Evolutionary conservation across 2,329 filamentous ascomycete genomes (phyloP).

Genomic region (Hypocreales sp.): DNA sequence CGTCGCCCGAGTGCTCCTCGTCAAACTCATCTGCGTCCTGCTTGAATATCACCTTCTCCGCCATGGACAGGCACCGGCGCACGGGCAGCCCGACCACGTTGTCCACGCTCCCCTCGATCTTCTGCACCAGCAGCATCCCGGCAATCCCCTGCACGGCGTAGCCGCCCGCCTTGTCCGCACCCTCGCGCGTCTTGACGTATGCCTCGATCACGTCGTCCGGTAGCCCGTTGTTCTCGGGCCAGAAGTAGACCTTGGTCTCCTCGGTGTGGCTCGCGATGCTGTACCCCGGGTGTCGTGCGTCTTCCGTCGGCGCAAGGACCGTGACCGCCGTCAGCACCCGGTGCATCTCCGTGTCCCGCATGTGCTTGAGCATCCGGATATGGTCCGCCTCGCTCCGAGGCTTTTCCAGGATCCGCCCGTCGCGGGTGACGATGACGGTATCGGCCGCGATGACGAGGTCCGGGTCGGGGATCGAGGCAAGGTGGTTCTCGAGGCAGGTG

Average conservation of each 20-base stretch:
- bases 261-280: constrained; percentile 67
- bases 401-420: constrained; percentile 79
- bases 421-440: constrained; percentile 67
- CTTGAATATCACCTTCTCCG: constrained; percentile 73
- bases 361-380: constrained; percentile 62
- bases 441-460: constrained; percentile 80
- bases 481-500: constrained; percentile 24
- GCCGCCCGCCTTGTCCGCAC: constrained; percentile 88
- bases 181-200: constrained; percentile 75
- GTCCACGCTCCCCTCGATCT: constrained; percentile 78
- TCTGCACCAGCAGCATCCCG: constrained; percentile 73
- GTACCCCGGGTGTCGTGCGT: constrained; percentile 74
- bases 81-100: constrained; percentile 89
- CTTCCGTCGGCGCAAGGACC: constrained; percentile 67
- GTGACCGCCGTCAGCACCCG: constrained; percentile 77
- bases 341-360: constrained; percentile 65
- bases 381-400: constrained; percentile 71
- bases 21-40: constrained; percentile 49
- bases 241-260: constrained; percentile 85
- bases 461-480: constrained; percentile 45
- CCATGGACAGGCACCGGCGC: constrained; percentile 59
- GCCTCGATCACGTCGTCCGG: constrained; percentile 68
- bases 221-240: constrained; percentile 39
- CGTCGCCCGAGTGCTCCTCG: constrained; percentile 28
- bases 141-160: constrained; percentile 89